Evolutionary conservation across 768 basidiomycete species (phyloP).

Genomic region (Lactarius akahatsu): DNA sequence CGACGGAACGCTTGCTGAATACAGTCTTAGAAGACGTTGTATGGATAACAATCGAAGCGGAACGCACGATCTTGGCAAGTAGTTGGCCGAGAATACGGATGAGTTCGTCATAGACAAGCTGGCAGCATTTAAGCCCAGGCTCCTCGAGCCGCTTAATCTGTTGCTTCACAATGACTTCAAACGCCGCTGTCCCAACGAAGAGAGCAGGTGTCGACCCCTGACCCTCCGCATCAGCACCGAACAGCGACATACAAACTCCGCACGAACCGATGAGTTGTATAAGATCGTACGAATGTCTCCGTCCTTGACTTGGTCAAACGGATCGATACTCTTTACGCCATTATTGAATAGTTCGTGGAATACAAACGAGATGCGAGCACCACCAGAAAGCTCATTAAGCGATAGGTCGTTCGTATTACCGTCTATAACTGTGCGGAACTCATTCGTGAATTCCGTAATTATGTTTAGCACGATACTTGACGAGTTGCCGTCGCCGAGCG

Average conservation of each 20-base stretch:
- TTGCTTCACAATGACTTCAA: conserved; percentile 98
- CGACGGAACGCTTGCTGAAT: conserved; percentile 90
- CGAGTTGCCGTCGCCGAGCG: conserved; percentile 79
- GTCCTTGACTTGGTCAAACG: conserved; percentile 98
- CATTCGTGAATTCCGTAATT: conserved; percentile 96
- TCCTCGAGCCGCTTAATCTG: conserved; percentile 98
- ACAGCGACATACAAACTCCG: background rate
- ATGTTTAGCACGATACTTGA: conserved; percentile 94
- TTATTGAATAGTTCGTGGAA: conserved; percentile 99
- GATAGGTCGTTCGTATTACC: conserved; percentile 96
- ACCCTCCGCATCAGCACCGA: background rate
- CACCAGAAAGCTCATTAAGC: conserved; percentile 95
- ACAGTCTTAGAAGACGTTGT: background rate
- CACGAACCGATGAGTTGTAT: conserved; percentile 93
- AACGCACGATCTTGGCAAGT: conserved; percentile 79
- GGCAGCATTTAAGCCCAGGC: conserved; percentile 89
- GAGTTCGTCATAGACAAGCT: conserved; percentile 95
- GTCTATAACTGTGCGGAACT: conserved; percentile 96
- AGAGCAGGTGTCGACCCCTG: conserved; percentile 94
- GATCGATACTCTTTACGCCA: conserved; percentile 94
- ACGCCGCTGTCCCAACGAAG: conserved; percentile 95
- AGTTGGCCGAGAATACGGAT: conserved; percentile 94
- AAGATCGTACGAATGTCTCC: conserved; percentile 94
- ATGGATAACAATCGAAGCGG: conserved; percentile 1
- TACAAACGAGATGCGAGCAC: conserved; percentile 97